Percentiles rank a stretch among this genome's conserved stretches.
Evolutionary conservation across 2,329 filamentous ascomycete genomes (phyloP).

Genomic region (Phialophora verrucosa): DNA sequence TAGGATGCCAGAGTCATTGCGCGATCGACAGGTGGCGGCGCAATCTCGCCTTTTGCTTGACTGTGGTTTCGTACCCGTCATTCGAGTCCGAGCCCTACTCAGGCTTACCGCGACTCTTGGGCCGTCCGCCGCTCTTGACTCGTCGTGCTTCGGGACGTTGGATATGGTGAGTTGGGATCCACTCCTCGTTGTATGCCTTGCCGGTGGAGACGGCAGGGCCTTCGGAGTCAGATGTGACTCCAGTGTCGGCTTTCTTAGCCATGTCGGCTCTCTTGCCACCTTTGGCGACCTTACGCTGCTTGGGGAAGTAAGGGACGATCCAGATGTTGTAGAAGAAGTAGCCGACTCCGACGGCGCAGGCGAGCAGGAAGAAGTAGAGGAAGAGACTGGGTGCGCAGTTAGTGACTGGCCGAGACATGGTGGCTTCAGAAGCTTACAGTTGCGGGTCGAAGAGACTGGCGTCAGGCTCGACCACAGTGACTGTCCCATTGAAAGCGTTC

Average conservation of each 20-base stretch:
- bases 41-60: neutral
- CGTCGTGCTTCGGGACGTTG: constrained; percentile 76
- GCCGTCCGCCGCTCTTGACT: constrained; percentile 57
- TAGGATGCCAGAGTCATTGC: neutral
- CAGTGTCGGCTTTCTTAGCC: constrained; percentile 69
- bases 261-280: constrained; percentile 56
- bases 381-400: constrained; percentile 73
- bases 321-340: constrained; percentile 99
- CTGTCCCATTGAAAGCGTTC: constrained; percentile 78
- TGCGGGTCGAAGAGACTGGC: constrained; percentile 93
- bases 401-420: constrained; percentile 30
- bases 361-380: constrained; percentile 89
- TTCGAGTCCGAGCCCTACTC: constrained; percentile 21
- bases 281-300: constrained; percentile 48
- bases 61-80: neutral
- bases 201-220: constrained; percentile 71
- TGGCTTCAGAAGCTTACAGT: constrained; percentile 65
- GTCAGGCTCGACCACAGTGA: constrained; percentile 86
- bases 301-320: constrained; percentile 94
- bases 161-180: constrained; percentile 90
- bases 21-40: neutral
- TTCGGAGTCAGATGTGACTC: constrained; percentile 71
- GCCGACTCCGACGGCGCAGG: constrained; percentile 75
- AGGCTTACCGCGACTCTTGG: constrained; percentile 49
- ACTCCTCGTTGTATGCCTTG: constrained; percentile 86